Base-by-base conservation (phyloP, 805 yeast species). In the Starmerella tilneyi region DNA sequence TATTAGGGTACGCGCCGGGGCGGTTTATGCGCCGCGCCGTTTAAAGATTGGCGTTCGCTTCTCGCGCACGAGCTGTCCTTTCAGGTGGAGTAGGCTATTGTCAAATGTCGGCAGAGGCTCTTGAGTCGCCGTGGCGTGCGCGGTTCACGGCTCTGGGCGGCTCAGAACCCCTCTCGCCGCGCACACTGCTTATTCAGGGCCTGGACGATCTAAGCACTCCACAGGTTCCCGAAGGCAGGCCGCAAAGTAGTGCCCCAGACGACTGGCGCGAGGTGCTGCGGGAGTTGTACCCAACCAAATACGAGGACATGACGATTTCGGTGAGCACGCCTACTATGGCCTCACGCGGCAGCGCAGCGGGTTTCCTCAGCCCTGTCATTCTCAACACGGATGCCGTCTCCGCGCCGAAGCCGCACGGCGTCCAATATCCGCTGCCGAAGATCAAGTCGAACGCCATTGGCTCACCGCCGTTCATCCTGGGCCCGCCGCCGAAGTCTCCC, bases 101-200 rank as follows among this genome's bases (percentile, higher is more conserved):
- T n/a, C n/a, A n/a, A n/a, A 22, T 34, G 38, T 5, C 9, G 19
- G 22, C 19, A 12, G 27, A 22, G 4, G 38, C 19, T 2, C 27
- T 22, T 19, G 19, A 2, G 17, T 22, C 38, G 38, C 38, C 38
- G 20, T 22, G 38, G 38, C 38, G 38, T 13, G 9, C 38, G 9
- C 12, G 27, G 13, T n/a, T 34, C 27, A 13, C 21, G n/a, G n/a
- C 15, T 17, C 27, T 27, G 40, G 30, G 40, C 40, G 40, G 40
- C 30, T 23, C 40, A 15, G 30, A 36, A 36, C 40, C 40, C 40
- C 40, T 36, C 30, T 24, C 40, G 30, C 40, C 40, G 13, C 40
- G 40, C 16, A 23, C 40, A 7, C 40, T 36, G 40, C 40, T 36
- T 36, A 36, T 36, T 36, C 40, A 36, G 40, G 30, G 38, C 38